Percentiles rank a stretch among this genome's conserved stretches.
Conservation (phyloP, 2,329 filamentous ascomycete species). For the Penicillium expansum region DNA sequence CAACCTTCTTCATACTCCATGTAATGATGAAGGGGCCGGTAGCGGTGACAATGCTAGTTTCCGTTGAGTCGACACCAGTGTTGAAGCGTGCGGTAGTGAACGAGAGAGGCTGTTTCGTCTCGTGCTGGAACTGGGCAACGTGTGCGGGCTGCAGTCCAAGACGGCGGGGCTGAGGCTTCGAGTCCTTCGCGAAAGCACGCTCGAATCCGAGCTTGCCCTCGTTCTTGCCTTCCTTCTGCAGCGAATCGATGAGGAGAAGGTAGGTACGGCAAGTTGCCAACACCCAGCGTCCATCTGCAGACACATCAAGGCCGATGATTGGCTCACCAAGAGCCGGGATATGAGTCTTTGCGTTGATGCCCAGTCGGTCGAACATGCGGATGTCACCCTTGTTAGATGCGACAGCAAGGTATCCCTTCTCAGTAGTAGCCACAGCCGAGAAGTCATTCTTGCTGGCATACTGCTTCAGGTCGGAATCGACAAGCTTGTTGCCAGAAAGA, state of each 20-base stretch:
- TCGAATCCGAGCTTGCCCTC: constrained; percentile 98
- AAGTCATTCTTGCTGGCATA: constrained; percentile 98
- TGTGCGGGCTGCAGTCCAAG: constrained; percentile 86
- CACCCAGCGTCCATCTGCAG: constrained; percentile 92
- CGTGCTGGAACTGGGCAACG: constrained; percentile 95
- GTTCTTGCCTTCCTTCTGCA: constrained; percentile 92
- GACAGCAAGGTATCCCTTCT: constrained; percentile 94
- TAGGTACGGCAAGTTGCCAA: constrained; percentile 93
- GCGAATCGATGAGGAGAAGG: constrained; percentile 83
- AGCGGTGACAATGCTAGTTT: constrained; percentile 94
- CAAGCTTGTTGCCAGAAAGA: constrained; percentile 83
- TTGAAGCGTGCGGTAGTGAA: constrained; percentile 97
- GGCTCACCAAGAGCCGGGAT: constrained; percentile 93
- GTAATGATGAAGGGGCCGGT: constrained; percentile 96
- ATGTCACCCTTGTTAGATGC: constrained; percentile 98
- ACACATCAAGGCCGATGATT: constrained; percentile 92
- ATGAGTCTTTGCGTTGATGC: constrained; percentile 95
- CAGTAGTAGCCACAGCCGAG: constrained; percentile 87
- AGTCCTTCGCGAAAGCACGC: constrained; percentile 84
- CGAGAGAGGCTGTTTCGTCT: constrained; percentile 79
- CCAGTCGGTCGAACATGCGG: constrained; percentile 90
- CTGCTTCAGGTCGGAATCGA: constrained; percentile 90
- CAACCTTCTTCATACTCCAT: constrained; percentile 89
- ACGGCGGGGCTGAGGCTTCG: constrained; percentile 88
- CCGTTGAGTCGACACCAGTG: constrained; percentile 72